Conservation (phyloP, 495 filamentous ascomycete genomes). For the Penicillium verhagenii region DNA sequence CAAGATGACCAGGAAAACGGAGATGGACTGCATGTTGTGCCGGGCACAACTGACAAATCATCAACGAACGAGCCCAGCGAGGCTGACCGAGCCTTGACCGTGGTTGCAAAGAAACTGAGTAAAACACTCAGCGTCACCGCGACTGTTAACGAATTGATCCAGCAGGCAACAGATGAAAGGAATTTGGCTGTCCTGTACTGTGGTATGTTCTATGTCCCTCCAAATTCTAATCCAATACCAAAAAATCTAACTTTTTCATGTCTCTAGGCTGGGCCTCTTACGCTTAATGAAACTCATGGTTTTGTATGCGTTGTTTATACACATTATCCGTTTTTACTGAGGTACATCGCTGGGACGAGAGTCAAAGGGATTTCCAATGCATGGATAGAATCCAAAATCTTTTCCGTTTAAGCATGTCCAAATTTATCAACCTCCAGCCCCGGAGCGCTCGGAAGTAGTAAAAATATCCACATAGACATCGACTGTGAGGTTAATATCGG, state of each 20-base stretch:
- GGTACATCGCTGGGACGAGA: no score
- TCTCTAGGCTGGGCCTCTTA: slow-evolving; percentile 64
- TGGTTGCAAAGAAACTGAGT: slow-evolving; percentile 90
- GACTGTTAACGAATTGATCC: slow-evolving; percentile 95
- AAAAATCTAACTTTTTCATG: slow-evolving; percentile 16
- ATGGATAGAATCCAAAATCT: no score
- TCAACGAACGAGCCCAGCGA: slow-evolving; percentile 77
- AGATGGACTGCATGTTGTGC: slow-evolving; percentile 37
- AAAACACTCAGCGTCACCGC: slow-evolving; percentile 92
- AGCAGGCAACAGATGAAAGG: slow-evolving; percentile 88
- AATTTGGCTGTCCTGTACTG: slow-evolving; percentile 91
- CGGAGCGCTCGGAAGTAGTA: no score
- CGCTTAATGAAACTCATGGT: slow-evolving; percentile 39
- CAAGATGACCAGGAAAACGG: slow-evolving; percentile 60
- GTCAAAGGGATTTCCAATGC: no score
- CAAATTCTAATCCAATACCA: neutral
- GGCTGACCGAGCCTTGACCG: slow-evolving; percentile 85
- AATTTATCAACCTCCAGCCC: no score
- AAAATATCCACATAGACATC: no score
- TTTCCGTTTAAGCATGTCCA: no score
- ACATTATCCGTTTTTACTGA: neutral
- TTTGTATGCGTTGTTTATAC: neutral
- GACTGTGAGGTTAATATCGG: no score
- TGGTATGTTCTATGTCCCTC: slow-evolving; percentile 58
- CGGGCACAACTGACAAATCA: slow-evolving; percentile 40